These are phyloP conservation scores for Geotrichum carabidarum DNA, from an alignment of 1,139 yeast genomes.

Conservation along the genomic window DNA sequence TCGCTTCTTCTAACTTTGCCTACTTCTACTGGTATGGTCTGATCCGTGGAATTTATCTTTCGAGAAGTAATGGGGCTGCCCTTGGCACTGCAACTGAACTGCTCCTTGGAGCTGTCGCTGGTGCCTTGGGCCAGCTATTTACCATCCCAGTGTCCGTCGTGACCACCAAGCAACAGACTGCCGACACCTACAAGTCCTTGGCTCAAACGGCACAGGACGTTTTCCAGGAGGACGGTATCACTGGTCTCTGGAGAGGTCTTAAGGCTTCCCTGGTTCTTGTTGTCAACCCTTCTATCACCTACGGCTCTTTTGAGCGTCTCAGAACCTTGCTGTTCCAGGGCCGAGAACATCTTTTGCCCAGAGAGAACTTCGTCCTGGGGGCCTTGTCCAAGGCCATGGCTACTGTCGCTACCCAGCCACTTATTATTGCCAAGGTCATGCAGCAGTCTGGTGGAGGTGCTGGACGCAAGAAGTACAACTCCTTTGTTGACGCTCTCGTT, in stretches of 20 bases:
- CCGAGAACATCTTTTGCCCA: slow-evolving; percentile 51
- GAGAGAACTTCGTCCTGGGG: slow-evolving; percentile 68
- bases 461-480: slow-evolving; percentile 38
- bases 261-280: slow-evolving; percentile 77
- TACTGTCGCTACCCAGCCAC: slow-evolving; percentile 74
- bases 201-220: slow-evolving; percentile 51
- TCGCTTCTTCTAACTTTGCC: slow-evolving; percentile 75
- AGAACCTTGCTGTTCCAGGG: slow-evolving; percentile 50
- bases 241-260: slow-evolving; percentile 80
- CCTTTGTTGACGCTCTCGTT: slow-evolving; percentile 51
- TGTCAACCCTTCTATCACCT: slow-evolving; percentile 80
- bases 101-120: slow-evolving; percentile 77
- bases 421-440: slow-evolving; percentile 79
- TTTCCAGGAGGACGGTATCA: slow-evolving; percentile 59
- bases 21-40: slow-evolving; percentile 84
- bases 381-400: slow-evolving; percentile 78
- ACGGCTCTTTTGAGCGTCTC: slow-evolving; percentile 73
- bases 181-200: slow-evolving; percentile 35
- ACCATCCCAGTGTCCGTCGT: slow-evolving; percentile 80
- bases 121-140: slow-evolving; percentile 75
- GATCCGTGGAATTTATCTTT: slow-evolving; percentile 55
- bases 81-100: slow-evolving; percentile 64
- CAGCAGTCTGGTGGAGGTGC: slow-evolving; percentile 50
- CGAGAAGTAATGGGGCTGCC: slow-evolving; percentile 30
- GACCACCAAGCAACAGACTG: slow-evolving; percentile 76